Base-by-base conservation (phyloP, 495 filamentous ascomycete genomes). In the Lasiosphaeria hispida region DNA sequence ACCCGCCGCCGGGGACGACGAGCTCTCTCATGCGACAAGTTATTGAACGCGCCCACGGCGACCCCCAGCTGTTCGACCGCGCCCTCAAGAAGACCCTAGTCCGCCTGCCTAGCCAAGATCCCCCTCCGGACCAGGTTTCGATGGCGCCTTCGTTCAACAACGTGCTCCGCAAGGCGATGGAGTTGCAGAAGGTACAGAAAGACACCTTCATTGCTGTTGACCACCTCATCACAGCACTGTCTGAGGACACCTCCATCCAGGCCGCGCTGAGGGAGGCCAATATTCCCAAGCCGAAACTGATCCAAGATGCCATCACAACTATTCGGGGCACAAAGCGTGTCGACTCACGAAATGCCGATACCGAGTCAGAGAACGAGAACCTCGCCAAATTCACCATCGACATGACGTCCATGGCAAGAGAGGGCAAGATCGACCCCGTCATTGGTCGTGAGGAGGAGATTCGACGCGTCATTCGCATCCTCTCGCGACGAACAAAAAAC, bases 361-460 rank as follows among this genome's bases (percentile, higher is more conserved):
- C 88, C 0, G 91, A 96, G 70, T 79, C 86, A 69, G 92, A 96
- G 68, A 87, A 90, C 65, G 94, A 98, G 74, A 95, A 93, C 62
- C 79, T 98, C 38, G 90, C 92, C 74, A 98, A 96, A 64, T 98
- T 94, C 76, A 96, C 94, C 36, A 93, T 97, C 63, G 94, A 98
- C 72, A 91, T 98, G 90, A 98, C 94, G 9, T 78, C 87, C 19
- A 81, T 94, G 83, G 94, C 94, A 33, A 80, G 94, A 59, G 94
- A 97, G 68, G 94, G 95, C 53, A 97, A 96, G 79, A 93, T 98
- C 55, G 94, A 98, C 68, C 94, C 94, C 1, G 94, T 98, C 57
- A 98, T 98, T 71, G 94, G 94, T 18, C 82, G 94, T 72, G 94
- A 97, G 68, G 94, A 97, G 70, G 94, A 98, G 70, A 97, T 97